Base-by-base conservation (phyloP, 1,139 yeast species). In the Kluyveromyces marxianus region DNA sequence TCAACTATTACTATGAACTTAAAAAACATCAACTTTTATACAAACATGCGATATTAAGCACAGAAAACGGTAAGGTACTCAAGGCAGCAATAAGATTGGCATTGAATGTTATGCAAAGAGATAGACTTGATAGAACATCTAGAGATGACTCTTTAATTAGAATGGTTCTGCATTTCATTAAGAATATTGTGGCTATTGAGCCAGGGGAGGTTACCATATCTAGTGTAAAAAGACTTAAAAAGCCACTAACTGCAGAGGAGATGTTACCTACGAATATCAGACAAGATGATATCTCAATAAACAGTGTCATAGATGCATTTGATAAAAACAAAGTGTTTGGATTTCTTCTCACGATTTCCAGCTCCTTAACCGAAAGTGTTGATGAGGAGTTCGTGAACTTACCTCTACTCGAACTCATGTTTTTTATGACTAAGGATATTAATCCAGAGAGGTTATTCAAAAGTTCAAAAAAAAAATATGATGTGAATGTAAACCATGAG, bases 151-250 rank as follows among this genome's bases (percentile, higher is more conserved):
- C 84, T 41, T 75, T 89, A 26, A 66, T 92, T 44, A 77, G 83
- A 48, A 72, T 92, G 51, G 88, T 84, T 28, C 67, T 90, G 14
- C 79, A 77, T 47, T 79, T 92, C 57, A 71, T 90, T 49, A 74
- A 96, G 54, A 92, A 94, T 60, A 58, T 92, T 14, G 67, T 86
- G 7, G 76, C 79, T 41, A 88, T 90, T 36, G 90, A 84, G 54
- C 90, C 92, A 0, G 77, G 84, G 1, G 76, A 73, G 31, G 57
- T 71, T 4, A 70, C 80, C 3, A 62, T 78, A 6, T 70, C 81
- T 3, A 59, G 74, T 1, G 69, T 70, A 41, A 66, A 57, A 36
- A 52, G 53, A 26, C 42, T 54, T 42, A 58, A 61, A 5, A 71
- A 69, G 44, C 61, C 64, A 7, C 55, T 65, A 8, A 56, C 57